A percentile compares a stretch with the other conserved stretches of the same genome.
phyloP scores from a whole-genome alignment of 78 protist species.

The slime mould (Dictyostelium discoideum) region dicty_2.7 NC_007090.3:1186001-1186500 shows the following conservation, averaged over 20 bases:
- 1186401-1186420: slow-evolving; percentile 51
- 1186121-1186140: slow-evolving; percentile 52
- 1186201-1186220: slow-evolving; percentile 38
- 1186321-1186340: background rate
- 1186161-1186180: slow-evolving; percentile 45
- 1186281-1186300: slow-evolving; percentile 19
- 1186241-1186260: slow-evolving; percentile 36
- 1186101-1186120: slow-evolving; percentile 14
- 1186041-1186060: too few relatives aligned
- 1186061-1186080: background rate
- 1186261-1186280: slow-evolving; percentile 67
- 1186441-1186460: too few relatives aligned
- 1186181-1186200: background rate
- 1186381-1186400: background rate
- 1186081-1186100: too few relatives aligned
- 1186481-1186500: too few relatives aligned
- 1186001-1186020: background rate
- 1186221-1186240: slow-evolving; percentile 39
- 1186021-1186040: too few relatives aligned
- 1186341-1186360: background rate
- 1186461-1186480: background rate
- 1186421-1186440: background rate
- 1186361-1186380: background rate
- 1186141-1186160: slow-evolving; percentile 36
- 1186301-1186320: background rate